Evolutionary conservation across 208 protist genomes (phyloP), one percentile per base, ranked within the genome.

Genomic region (Herpetomonas samuelpessoai): DNA sequence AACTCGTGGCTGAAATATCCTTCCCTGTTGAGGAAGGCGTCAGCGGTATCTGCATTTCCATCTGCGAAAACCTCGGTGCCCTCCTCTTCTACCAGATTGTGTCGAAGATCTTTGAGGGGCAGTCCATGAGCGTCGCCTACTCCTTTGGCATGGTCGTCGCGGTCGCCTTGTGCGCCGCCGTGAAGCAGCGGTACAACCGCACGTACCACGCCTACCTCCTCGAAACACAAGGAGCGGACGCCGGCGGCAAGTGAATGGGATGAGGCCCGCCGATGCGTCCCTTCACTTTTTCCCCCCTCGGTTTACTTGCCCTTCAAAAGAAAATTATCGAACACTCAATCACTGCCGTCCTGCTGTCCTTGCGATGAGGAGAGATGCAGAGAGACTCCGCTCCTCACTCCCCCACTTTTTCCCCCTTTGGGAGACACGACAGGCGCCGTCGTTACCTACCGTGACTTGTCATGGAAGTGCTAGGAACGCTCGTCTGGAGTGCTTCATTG

Each of bases 11-110:
- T 0, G 82, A 94, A 68, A 90, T 94, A 39, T 92, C 88, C 1
- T 94, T 82, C 54, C 88, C 88, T 14, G 85, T 94, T 16, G 83
- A 91, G 57, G 88, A 94, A 62, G 83, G 88, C 44, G 84, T 92
- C 49, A 91, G 82, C 52, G 88, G 84, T 9, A 89, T 88, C 57
- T 83, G 74, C 59, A 74, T 92, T 31, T 92, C 84, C 35, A 62
- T 92, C 56, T 83, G 84, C 60, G 88, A 94, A 57, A 94, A 94
- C 65, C 57, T 89, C 29, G 88, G 88, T 1, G 88, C 88, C 9
- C 71, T 94, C 12, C 47, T 92, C 3, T 88, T 94, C 62, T 91
- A 91, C 52, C 84, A 94, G 68, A 61, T 91, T 10, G 78, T 94
- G 14, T 88, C 82, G 1, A 65, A 71, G 28, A 75, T 87, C 50